Conservation (phyloP, 495 filamentous ascomycete species). For the Daldinia concentrica region DNA sequence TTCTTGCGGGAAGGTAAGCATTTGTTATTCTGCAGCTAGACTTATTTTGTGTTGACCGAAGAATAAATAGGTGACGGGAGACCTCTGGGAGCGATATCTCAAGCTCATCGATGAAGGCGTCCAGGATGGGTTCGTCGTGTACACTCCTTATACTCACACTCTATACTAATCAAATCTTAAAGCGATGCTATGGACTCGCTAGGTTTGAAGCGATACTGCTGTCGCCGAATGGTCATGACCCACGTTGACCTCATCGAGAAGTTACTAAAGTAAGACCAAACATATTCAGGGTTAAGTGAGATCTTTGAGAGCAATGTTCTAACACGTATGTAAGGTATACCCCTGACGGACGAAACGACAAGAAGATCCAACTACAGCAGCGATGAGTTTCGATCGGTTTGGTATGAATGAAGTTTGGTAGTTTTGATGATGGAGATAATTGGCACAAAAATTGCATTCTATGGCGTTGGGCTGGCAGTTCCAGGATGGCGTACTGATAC, state of each 20-base stretch:
- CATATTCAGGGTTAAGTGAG: not conserved
- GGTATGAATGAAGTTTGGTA: slow-evolving; percentile 11
- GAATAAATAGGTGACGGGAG: slow-evolving; percentile 80
- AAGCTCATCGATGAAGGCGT: slow-evolving; percentile 80
- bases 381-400: not conserved
- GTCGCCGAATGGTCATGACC: slow-evolving; percentile 99
- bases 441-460: slow-evolving; percentile 38
- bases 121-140: slow-evolving; percentile 72
- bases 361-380: slow-evolving; percentile 55
- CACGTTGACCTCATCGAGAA: slow-evolving; percentile 99
- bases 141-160: not conserved
- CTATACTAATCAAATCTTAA: slow-evolving; percentile 24
- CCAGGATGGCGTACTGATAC: slow-evolving; percentile 34
- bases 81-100: slow-evolving; percentile 96
- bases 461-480: slow-evolving; percentile 44
- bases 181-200: slow-evolving; percentile 95
- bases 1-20: slow-evolving; percentile 93
- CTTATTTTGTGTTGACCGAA: slow-evolving; percentile 25
- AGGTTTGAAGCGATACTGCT: slow-evolving; percentile 95
- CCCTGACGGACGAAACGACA: slow-evolving; percentile 61
- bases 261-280: slow-evolving; percentile 78
- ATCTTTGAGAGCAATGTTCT: slow-evolving; percentile 14
- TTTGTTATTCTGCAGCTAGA: not conserved
- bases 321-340: slow-evolving; percentile 53
- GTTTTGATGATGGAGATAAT: slow-evolving; percentile 14